Conservation (phyloP, 768 basidiomycete species). For the Rhizopogon roseolus region DNA sequence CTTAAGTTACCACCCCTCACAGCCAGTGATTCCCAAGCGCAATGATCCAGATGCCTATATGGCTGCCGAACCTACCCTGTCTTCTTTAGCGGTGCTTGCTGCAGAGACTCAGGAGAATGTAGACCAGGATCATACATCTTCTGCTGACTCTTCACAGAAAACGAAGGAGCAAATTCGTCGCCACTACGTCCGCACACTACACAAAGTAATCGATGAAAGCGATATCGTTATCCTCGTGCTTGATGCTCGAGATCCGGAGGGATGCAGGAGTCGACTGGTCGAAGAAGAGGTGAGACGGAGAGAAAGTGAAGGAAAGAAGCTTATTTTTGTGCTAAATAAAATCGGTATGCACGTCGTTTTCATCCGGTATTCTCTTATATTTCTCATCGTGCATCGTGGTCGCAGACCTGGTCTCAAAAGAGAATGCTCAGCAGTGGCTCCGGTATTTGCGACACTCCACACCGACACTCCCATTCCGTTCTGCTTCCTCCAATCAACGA, state of each 20-base stretch:
- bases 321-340: constrained; percentile 96
- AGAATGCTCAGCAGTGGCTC: constrained; percentile 88
- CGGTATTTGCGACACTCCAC: constrained; percentile 88
- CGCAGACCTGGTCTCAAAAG: constrained; percentile 82
- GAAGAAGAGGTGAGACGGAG: constrained; percentile 90
- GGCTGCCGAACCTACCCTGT: constrained; percentile 70
- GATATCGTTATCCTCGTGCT: constrained; percentile 88
- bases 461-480: constrained; percentile 90
- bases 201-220: constrained; percentile 90
- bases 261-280: constrained; percentile 85
- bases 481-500: constrained; percentile 70
- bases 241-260: constrained; percentile 94
- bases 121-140: constrained; percentile 27
- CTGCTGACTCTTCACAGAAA: constrained; percentile 29
- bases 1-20: not conserved
- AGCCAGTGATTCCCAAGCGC: constrained; percentile 20
- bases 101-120: constrained; percentile 12
- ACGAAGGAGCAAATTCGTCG: constrained; percentile 68
- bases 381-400: not conserved
- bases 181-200: constrained; percentile 73
- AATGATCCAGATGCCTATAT: constrained; percentile 57
- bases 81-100: constrained; percentile 52
- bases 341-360: constrained; percentile 56
- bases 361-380: not conserved
- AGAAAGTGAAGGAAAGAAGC: constrained; percentile 84